These are phyloP conservation scores for Pseudonectria foliicola DNA, from an alignment of 2,329 filamentous ascomycete species.

Conservation along the genomic window DNA sequence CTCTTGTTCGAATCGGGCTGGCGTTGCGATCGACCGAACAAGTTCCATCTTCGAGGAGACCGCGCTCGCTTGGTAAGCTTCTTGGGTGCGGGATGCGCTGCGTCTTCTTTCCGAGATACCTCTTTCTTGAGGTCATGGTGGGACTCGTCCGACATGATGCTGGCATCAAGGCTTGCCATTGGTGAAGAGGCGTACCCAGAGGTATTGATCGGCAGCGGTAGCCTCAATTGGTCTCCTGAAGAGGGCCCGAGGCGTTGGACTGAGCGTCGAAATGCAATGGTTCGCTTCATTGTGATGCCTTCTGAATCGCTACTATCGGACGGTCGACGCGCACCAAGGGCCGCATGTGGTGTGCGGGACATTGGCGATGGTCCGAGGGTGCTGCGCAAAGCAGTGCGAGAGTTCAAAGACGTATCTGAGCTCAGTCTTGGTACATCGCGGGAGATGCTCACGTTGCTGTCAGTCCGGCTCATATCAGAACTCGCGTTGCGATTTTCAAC, in stretches of 20 bases:
- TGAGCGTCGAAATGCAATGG: slow-evolving; percentile 49
- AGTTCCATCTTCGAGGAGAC: slow-evolving; percentile 56
- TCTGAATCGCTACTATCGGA: slow-evolving; percentile 53
- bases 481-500: slow-evolving; percentile 53
- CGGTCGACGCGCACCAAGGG: slow-evolving; percentile 31
- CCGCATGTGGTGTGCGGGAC: slow-evolving; percentile 28
- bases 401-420: slow-evolving; percentile 35
- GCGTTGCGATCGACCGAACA: slow-evolving; percentile 51
- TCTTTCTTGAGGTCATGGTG: slow-evolving; percentile 34
- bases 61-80: slow-evolving; percentile 49
- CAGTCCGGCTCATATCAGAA: slow-evolving; percentile 39
- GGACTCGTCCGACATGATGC: slow-evolving; percentile 51
- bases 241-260: slow-evolving; percentile 42
- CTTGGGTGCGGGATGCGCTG: slow-evolving; percentile 33
- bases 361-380: slow-evolving; percentile 49
- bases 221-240: slow-evolving; percentile 36
- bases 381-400: slow-evolving; percentile 33
- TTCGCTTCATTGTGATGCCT: slow-evolving; percentile 38
- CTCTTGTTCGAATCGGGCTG: slow-evolving; percentile 33
- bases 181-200: slow-evolving; percentile 38
- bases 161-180: slow-evolving; percentile 50
- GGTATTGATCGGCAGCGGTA: slow-evolving; percentile 49
- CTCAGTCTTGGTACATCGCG: slow-evolving; percentile 31
- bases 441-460: slow-evolving; percentile 42
- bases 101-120: slow-evolving; percentile 22